Conservation (phyloP, 495 filamentous ascomycete species). For the Penicillium chermesinum region DNA sequence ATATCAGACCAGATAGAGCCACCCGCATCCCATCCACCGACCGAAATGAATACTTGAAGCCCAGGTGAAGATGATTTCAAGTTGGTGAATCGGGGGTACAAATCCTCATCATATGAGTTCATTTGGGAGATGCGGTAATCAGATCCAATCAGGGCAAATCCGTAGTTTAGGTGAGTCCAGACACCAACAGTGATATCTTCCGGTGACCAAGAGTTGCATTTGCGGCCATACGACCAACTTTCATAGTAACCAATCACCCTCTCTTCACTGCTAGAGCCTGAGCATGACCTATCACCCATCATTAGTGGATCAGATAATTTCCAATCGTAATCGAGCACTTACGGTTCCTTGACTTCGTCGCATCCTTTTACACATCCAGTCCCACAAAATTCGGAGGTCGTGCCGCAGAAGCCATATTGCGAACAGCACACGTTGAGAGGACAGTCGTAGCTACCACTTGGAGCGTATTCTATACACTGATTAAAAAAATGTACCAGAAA, state of each 20-base stretch:
- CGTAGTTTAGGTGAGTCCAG: constrained; percentile 43
- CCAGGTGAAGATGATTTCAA: constrained; percentile 26
- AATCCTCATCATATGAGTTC: constrained; percentile 13
- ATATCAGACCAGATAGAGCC: constrained; percentile 30
- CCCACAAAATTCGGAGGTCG: constrained; percentile 21
- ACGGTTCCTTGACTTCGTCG: not conserved
- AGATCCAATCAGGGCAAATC: no score
- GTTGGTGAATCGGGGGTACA: constrained; percentile 31
- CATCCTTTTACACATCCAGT: not conserved
- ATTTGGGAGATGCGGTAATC: no score
- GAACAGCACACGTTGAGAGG: constrained; percentile 36
- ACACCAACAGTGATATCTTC: constrained; percentile 5
- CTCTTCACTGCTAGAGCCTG: not conserved
- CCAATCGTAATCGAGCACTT: not conserved
- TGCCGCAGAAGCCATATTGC: constrained; percentile 28
- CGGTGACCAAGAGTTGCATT: constrained; percentile 3
- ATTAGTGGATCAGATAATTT: not conserved
- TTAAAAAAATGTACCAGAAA: no score
- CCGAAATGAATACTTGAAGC: constrained; percentile 37
- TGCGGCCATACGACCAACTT: not conserved
- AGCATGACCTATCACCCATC: not conserved
- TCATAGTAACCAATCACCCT: constrained; percentile 14
- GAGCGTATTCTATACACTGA: no score
- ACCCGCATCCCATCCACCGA: constrained; percentile 42
- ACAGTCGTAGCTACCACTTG: no score